These are phyloP conservation scores for Platanus orientalis DNA, from an alignment of 164 flowering plant genomes.

Conservation along the genomic window DNA sequence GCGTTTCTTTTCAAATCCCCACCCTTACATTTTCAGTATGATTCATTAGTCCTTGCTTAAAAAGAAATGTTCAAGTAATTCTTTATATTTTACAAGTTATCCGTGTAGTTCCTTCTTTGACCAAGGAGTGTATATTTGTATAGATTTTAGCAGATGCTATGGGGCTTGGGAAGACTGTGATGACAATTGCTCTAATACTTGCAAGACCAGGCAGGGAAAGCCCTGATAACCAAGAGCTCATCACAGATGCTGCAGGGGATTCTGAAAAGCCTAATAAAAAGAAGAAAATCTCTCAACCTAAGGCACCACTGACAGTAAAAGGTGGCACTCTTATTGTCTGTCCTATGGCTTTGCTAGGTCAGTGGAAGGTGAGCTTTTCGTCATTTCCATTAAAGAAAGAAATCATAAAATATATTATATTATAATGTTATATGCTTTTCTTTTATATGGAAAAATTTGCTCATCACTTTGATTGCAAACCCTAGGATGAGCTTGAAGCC, in stretches of 20 bases:
- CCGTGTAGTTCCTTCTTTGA: not conserved
- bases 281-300: constrained; percentile 9
- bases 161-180: constrained; percentile 93
- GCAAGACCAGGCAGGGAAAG: constrained; percentile 40
- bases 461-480: not conserved
- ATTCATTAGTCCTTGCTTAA: not conserved
- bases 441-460: not conserved
- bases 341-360: constrained; percentile 83
- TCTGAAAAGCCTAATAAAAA: constrained; percentile 12
- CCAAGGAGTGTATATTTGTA: not conserved
- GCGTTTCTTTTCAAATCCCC: constrained; percentile 14
- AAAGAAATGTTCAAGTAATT: not conserved
- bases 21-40: not conserved
- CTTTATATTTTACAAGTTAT: not conserved
- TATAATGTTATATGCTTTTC: not conserved
- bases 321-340: constrained; percentile 82
- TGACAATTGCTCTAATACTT: constrained; percentile 79
- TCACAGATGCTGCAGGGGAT: constrained; percentile 9
- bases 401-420: no score
- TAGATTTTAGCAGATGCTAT: constrained; percentile 87
- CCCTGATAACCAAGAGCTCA: constrained; percentile 19
- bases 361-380: constrained; percentile 66
- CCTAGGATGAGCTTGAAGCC: constrained; percentile 75
- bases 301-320: constrained; percentile 20
- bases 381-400: not conserved